phyloP scores from a whole-genome alignment of 2,329 filamentous ascomycete genomes.

The Camillea tinctor region DNA sequence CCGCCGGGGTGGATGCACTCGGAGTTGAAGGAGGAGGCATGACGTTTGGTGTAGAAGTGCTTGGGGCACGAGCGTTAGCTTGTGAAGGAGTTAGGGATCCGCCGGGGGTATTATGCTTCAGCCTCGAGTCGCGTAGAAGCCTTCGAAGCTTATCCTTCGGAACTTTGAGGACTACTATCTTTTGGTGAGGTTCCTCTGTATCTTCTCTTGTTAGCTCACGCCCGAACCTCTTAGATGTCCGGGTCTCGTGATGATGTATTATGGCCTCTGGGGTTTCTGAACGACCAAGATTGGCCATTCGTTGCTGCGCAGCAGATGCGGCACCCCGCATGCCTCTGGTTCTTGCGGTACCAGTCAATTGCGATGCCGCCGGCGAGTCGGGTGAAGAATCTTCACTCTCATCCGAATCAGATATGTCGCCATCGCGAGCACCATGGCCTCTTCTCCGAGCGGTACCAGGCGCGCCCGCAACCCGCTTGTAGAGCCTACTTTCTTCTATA shows the following conservation, averaged over 20 bases:
- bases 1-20: conserved; percentile 24
- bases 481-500: conserved; percentile 82
- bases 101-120: conserved; percentile 41
- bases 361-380: conserved; percentile 79
- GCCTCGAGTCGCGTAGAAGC: conserved; percentile 54
- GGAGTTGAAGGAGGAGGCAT: conserved; percentile 37
- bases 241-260: conserved; percentile 69
- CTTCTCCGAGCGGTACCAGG: conserved; percentile 56
- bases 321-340: conserved; percentile 88
- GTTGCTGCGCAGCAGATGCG: conserved; percentile 79
- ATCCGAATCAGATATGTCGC: conserved; percentile 81
- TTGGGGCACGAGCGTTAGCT: conserved; percentile 49
- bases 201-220: conserved; percentile 71
- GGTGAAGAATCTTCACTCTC: conserved; percentile 86
- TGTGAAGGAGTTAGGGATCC: conserved; percentile 44
- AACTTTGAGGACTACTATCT: conserved; percentile 75
- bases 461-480: conserved; percentile 68
- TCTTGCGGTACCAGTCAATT: conserved; percentile 74
- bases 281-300: conserved; percentile 77
- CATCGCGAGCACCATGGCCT: conserved; percentile 52
- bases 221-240: conserved; percentile 60
- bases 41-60: conserved; percentile 33
- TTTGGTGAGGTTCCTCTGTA: conserved; percentile 68
- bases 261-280: conserved; percentile 86
- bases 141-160: conserved; percentile 69